A percentile compares a stretch with the other conserved stretches of the same genome.
Conservation (phyloP, 2,329 filamentous ascomycete species). For the Ophiocordyceps camponoti-rufipedis region DNA sequence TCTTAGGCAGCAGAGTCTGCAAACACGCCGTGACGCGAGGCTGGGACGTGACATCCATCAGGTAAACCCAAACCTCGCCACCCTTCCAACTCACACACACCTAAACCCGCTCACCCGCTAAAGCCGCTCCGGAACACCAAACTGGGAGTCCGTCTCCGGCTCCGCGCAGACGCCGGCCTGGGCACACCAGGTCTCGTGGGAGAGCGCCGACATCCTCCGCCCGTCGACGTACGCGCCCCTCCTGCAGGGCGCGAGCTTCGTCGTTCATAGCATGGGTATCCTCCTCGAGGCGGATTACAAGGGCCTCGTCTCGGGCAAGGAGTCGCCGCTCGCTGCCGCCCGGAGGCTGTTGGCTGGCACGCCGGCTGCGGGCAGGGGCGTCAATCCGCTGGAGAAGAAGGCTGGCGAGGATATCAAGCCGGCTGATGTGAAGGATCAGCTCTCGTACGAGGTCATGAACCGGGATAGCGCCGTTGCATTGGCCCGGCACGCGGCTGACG, state of each 20-base stretch:
- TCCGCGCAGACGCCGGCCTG: conserved; percentile 55
- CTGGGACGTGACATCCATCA: conserved; percentile 86
- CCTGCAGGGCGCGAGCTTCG: conserved; percentile 60
- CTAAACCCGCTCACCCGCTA: too few species aligned
- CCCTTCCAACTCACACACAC: not conserved
- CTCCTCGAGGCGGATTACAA: conserved; percentile 97
- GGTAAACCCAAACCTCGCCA: conserved; percentile 29
- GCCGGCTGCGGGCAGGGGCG: conserved; percentile 40
- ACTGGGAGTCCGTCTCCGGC: conserved; percentile 65
- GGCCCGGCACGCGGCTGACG: conserved; percentile 53
- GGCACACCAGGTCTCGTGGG: conserved; percentile 73
- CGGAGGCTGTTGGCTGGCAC: conserved; percentile 51
- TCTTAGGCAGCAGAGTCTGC: conserved; percentile 77
- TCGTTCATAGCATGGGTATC: conserved; percentile 92
- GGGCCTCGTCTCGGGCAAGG: conserved; percentile 64
- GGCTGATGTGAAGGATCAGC: conserved; percentile 50
- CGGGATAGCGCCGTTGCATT: conserved; percentile 71
- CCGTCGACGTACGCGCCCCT: conserved; percentile 63
- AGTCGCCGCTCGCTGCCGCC: conserved; percentile 64
- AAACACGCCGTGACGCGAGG: conserved; percentile 70
- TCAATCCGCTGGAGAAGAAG: conserved; percentile 50
- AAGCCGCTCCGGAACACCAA: conserved; percentile 79
- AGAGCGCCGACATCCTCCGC: conserved; percentile 70
- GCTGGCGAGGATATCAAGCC: conserved; percentile 42
- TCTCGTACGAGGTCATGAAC: conserved; percentile 97